Percentiles rank a stretch among this genome's conserved stretches.
Conservation (phyloP, 257 asterid genomes). For the Solanum etuberosum region DNA sequence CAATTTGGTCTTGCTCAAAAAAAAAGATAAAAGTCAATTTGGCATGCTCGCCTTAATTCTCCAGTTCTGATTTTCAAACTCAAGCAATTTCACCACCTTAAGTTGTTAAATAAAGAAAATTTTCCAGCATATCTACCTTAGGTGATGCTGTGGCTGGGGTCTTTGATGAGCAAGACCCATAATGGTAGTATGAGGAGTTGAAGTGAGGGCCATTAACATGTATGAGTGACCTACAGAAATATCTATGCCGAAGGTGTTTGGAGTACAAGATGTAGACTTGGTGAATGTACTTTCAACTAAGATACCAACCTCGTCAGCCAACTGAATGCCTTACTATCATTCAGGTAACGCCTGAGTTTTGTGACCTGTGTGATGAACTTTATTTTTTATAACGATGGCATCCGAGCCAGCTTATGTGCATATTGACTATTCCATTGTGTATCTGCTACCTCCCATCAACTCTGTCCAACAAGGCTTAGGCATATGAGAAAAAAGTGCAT, state of each 20-base stretch:
- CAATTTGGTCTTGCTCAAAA: too few relatives aligned
- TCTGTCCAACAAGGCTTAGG: not conserved
- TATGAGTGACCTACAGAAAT: not conserved
- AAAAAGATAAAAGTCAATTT: not conserved
- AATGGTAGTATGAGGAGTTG: not conserved
- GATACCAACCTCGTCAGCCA: not conserved
- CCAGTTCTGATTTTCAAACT: not conserved
- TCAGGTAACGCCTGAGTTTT: not conserved
- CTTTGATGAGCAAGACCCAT: not conserved
- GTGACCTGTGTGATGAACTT: not conserved
- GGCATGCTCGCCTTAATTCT: not conserved
- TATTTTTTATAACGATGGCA: not conserved
- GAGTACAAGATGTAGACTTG: not conserved
- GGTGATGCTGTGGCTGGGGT: not conserved
- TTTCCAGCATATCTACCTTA: not conserved
- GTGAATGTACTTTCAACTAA: not conserved
- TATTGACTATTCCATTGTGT: not conserved
- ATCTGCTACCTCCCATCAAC: not conserved
- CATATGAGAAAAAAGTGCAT: not conserved
- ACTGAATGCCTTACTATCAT: not conserved
- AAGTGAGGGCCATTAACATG: not conserved
- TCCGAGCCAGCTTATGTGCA: not conserved
- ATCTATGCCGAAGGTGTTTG: not conserved
- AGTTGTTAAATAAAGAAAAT: not conserved
- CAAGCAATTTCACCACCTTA: not conserved